A percentile compares a stretch with the other conserved stretches of the same genome.
Evolutionary conservation across 352 stramenopile species (phyloP).

Genomic region (Phytopythium vexans): DNA sequence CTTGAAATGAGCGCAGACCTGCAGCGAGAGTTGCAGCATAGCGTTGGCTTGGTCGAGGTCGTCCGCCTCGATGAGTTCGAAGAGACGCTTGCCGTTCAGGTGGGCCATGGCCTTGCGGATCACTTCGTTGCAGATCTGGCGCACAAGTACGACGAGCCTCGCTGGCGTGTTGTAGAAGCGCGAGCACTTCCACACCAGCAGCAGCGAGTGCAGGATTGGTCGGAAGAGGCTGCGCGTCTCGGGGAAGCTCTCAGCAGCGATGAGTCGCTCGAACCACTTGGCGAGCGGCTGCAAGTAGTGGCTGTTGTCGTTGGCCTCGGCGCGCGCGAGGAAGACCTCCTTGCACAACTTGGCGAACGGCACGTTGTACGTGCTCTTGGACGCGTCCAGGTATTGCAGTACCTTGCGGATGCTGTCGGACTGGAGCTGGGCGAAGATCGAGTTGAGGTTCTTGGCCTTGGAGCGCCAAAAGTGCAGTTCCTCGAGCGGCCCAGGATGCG

Average conservation of each 20-base stretch:
- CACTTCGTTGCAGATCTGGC: slow-evolving; percentile 89
- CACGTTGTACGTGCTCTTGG: slow-evolving; percentile 89
- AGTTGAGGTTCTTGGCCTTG: slow-evolving; percentile 87
- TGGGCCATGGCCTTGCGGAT: slow-evolving; percentile 71
- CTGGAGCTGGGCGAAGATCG: slow-evolving; percentile 90
- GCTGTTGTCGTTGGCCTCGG: slow-evolving; percentile 86
- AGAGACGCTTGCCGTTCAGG: slow-evolving; percentile 74
- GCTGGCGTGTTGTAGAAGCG: slow-evolving; percentile 90
- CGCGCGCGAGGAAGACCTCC: slow-evolving; percentile 84
- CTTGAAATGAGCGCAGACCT: slow-evolving; percentile 89
- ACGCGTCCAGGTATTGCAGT: slow-evolving; percentile 84
- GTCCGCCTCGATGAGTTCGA: slow-evolving; percentile 77
- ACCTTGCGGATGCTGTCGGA: slow-evolving; percentile 83
- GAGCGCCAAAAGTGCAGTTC: slow-evolving; percentile 88
- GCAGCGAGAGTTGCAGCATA: slow-evolving; percentile 70
- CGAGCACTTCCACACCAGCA: slow-evolving; percentile 91
- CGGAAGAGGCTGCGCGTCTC: slow-evolving; percentile 73
- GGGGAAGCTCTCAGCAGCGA: slow-evolving; percentile 31
- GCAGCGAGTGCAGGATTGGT: slow-evolving; percentile 84
- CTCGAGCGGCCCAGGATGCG: slow-evolving; percentile 77
- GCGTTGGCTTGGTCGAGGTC: slow-evolving; percentile 66
- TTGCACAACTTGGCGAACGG: slow-evolving; percentile 93
- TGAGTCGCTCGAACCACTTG: slow-evolving; percentile 55
- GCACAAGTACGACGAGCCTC: slow-evolving; percentile 83
- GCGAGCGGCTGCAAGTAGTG: slow-evolving; percentile 81